Conservation (phyloP, 225 moss, liverwort and hornwort genomes). For the Straminergon stramineum region DNA sequence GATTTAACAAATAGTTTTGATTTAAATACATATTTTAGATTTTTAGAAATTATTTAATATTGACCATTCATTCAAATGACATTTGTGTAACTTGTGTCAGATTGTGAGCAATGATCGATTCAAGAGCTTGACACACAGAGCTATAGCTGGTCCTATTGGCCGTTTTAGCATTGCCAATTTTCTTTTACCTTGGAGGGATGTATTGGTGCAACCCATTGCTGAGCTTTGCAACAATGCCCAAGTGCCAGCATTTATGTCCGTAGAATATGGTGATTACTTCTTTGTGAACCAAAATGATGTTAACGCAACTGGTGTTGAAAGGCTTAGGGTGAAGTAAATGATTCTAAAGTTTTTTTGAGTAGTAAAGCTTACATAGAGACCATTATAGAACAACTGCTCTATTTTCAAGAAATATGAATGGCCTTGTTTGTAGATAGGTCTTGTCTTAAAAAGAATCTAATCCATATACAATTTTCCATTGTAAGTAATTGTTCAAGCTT, state of each 20-base stretch:
- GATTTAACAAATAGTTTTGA: neutral
- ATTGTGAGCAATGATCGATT: neutral
- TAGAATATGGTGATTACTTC: neutral
- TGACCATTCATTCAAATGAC: neutral
- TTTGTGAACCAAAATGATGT: neutral
- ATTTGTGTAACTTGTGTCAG: neutral
- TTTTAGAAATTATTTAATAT: neutral
- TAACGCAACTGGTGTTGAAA: neutral
- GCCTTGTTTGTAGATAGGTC: neutral
- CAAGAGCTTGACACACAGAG: neutral
- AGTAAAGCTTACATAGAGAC: neutral
- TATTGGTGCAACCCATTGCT: neutral
- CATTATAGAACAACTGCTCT: neutral
- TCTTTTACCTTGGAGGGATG: neutral
- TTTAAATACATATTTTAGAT: neutral
- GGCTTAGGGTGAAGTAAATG: neutral
- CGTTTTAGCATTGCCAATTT: neutral
- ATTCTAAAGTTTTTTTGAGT: neutral
- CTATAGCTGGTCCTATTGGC: neutral
- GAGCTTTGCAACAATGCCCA: neutral
- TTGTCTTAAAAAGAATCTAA: neutral
- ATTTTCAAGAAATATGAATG: neutral
- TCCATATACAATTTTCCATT: neutral
- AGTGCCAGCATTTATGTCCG: neutral
- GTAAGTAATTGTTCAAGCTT: neutral